Base-by-base conservation (phyloP, 106 monocot species). In the Dendrobium huoshanense region DNA sequence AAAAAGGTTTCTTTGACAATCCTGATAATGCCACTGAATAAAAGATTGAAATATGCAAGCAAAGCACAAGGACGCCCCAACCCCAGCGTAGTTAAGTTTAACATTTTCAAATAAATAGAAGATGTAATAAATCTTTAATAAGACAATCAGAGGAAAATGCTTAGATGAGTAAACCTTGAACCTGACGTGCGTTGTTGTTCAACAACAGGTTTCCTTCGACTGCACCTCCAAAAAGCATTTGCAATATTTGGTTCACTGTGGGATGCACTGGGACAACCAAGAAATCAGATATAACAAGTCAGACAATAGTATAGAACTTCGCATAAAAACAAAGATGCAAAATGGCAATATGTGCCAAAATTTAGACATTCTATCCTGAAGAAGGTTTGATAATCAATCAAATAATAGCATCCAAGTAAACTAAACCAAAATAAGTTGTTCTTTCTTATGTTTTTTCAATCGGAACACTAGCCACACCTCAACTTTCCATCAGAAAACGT, bases 181-280 rank as follows among this genome's bases (percentile, higher is more conserved):
- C 95, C 93, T 83, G 89, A 87, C 65, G 98, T 95, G 42, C 92
- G 84, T 27, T 91, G 91, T 81, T 95, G 91, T 85, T 92, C 98
- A 68, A 78, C 85, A 82, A 98, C 87, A 79, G 85, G 91, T 88
- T 90, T 95, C 75, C 89, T 99, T 81, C 85, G 81, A 77, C 89
- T 91, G 58, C 81, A 87, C 41, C 95, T 88, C 91, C 92, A 88
- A 74, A 95, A 92, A 83, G 87, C 85, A 89, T 91, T 95, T 27
- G 89, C 83, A 73, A 99, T 88, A 75, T 93, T 95, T 17, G 98
- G 95, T 80, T 91, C 98, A 86, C 95, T 99, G 59, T 95, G 88
- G 78, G 98, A 95, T 80, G 73, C 84, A 87, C 95, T 99, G 87
- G 73, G 82, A 24, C 51, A 86, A 67, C 19, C 15, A 55, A 75